These are phyloP conservation scores for Urtica urens DNA, from an alignment of 306 rosid genomes.

Conservation along the genomic window DNA sequence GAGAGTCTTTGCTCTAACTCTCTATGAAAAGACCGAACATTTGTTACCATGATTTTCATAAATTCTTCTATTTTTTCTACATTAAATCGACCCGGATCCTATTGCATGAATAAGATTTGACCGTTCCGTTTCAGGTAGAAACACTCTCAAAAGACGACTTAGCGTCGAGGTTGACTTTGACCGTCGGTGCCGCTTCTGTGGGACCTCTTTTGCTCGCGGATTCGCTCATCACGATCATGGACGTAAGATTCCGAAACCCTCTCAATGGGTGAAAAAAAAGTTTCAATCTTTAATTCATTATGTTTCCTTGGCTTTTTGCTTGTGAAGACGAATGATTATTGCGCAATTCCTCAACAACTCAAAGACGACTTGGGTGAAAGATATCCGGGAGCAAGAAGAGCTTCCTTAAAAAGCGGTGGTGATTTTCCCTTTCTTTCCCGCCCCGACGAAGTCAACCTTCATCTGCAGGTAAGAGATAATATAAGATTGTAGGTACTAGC, in stretches of 20 bases:
- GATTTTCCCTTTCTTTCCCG: slow-evolving; percentile 99
- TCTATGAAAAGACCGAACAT: too few species aligned
- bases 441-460: slow-evolving; percentile 96
- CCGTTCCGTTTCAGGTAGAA: slow-evolving; percentile 73
- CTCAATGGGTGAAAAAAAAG: neutral
- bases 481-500: too few species aligned
- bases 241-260: slow-evolving; percentile 47
- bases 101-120: slow-evolving; percentile 1
- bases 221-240: slow-evolving; percentile 80
- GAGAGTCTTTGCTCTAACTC: too few species aligned
- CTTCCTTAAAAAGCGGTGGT: slow-evolving; percentile 76
- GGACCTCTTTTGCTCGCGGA: slow-evolving; percentile 85
- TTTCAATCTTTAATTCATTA: neutral
- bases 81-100: too few species aligned
- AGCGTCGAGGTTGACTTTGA: slow-evolving; percentile 89
- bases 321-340: slow-evolving; percentile 86
- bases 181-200: slow-evolving; percentile 72
- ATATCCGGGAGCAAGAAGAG: slow-evolving; percentile 83
- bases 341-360: slow-evolving; percentile 84
- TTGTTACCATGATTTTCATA: too few species aligned
- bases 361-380: slow-evolving; percentile 85
- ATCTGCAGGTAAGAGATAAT: slow-evolving; percentile 90
- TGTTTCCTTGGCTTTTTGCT: neutral
- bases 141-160: slow-evolving; percentile 83
- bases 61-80: too few species aligned